These are phyloP conservation scores for Penicillium sclerotigenum DNA, from an alignment of 2,329 filamentous ascomycete genomes.

Conservation along the genomic window DNA sequence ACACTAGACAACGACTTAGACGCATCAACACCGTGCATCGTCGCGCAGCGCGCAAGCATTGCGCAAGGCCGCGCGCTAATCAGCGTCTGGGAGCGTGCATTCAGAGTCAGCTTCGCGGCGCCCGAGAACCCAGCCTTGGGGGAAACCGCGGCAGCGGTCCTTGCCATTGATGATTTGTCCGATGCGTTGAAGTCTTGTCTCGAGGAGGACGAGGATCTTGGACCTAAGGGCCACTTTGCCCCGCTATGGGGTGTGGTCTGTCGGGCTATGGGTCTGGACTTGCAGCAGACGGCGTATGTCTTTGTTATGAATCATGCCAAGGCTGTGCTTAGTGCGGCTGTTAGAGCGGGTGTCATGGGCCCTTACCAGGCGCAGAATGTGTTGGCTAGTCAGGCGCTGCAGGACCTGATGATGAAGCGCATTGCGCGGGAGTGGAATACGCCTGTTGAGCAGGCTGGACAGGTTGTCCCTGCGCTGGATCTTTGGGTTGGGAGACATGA, in stretches of 20 bases:
- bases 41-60: constrained; percentile 59
- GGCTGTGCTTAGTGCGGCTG: constrained; percentile 60
- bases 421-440: constrained; percentile 50
- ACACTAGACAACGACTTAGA: constrained; percentile 62
- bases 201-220: constrained; percentile 29
- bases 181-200: constrained; percentile 36
- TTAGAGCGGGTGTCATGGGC: constrained; percentile 62
- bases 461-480: constrained; percentile 61
- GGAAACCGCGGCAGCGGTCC: constrained; percentile 22
- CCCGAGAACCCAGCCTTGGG: constrained; percentile 9
- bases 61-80: constrained; percentile 60
- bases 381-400: constrained; percentile 53
- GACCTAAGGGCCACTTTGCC: constrained; percentile 55
- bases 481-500: constrained; percentile 65
- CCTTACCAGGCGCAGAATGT: constrained; percentile 63
- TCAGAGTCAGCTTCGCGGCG: constrained; percentile 36
- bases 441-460: constrained; percentile 55
- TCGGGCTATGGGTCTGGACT: constrained; percentile 50
- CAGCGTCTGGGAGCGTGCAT: constrained; percentile 58
- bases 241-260: constrained; percentile 60
- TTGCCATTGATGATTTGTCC: constrained; percentile 39
- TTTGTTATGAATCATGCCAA: constrained; percentile 64
- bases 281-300: constrained; percentile 56
- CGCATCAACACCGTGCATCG: constrained; percentile 60
- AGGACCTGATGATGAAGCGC: constrained; percentile 50